These are phyloP conservation scores for Lepiota venenata DNA, from an alignment of 768 basidiomycete species.

Conservation along the genomic window DNA sequence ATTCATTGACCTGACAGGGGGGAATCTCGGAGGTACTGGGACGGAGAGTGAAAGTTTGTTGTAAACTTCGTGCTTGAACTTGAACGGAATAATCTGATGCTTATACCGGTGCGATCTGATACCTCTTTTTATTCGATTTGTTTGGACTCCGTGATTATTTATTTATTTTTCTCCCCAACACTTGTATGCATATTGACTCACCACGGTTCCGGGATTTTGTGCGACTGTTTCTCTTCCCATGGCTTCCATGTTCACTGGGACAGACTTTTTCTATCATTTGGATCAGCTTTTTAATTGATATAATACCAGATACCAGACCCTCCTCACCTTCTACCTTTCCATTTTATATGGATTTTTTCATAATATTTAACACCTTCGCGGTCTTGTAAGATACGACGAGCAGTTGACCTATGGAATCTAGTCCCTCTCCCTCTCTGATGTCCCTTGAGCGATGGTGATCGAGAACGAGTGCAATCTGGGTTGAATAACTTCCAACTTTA, in stretches of 20 bases:
- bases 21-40: constrained; percentile 16
- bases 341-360: background rate
- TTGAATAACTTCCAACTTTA: too few relatives aligned
- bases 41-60: constrained; percentile 21
- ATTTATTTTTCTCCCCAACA: background rate
- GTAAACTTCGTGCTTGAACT: constrained; percentile 11
- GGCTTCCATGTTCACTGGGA: too few relatives aligned
- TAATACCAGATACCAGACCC: too few relatives aligned
- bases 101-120: background rate
- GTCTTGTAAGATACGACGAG: background rate
- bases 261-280: too few relatives aligned
- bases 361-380: background rate
- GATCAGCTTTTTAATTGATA: too few relatives aligned
- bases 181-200: background rate
- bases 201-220: background rate
- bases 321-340: too few relatives aligned
- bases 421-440: too few relatives aligned
- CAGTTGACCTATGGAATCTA: background rate
- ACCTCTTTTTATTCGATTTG: background rate
- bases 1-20: constrained; percentile 68
- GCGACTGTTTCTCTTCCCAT: background rate
- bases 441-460: too few relatives aligned
- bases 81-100: background rate
- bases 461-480: too few relatives aligned
- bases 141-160: too few relatives aligned